Base-by-base conservation (phyloP, 2,329 filamentous ascomycete genomes). In the Botrytis elliptica region DNA sequence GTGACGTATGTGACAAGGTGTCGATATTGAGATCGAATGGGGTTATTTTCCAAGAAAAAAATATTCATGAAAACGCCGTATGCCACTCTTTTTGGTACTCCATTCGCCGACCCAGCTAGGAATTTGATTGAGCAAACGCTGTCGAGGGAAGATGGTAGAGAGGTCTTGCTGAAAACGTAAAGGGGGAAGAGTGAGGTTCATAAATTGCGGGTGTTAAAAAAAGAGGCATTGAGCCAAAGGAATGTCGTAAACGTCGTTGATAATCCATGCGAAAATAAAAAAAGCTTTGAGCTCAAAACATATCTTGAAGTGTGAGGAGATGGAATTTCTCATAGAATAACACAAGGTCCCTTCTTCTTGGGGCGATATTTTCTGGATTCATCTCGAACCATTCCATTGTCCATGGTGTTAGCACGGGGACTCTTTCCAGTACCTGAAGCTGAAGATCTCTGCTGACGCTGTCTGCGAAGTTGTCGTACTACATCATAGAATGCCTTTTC, bases 401-500 rank as follows among this genome's bases (percentile, higher is more conserved):
- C 79, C 65, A 76, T 76, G 7, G 74, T 75, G 25, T 71, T 75
- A 14, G 74, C 76, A 73, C 77, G 74, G 49, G 76, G 72, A 20
- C 76, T 77, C 74, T 77, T 79, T 52, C 78, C 76, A 64, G 74
- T 70, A 40, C 75, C 74, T 67, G 75, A 73, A 59, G 73, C 66
- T 52, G 75, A 60, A 46, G 76, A 73, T 70, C 75, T 75, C 59
- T 75, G 72, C 77, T 93, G 91, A 79, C 93, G 88, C 84, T 97
- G 94, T 79, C 93, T 90, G 78, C 96, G 91, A 77, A 99, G 86
- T 82, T 96, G 93, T 78, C 96, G 88, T 72, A 98, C 96, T 12
- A 99, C 96, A 81, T 99, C 96, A 84, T 97, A 98, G 81, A 99
- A 98, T 46, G 94, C 95, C 86, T 97, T 98, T 83, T 97, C 96